Conservation (phyloP, 1,284 basidiomycete genomes). For the Ustilago bromivora region DNA sequence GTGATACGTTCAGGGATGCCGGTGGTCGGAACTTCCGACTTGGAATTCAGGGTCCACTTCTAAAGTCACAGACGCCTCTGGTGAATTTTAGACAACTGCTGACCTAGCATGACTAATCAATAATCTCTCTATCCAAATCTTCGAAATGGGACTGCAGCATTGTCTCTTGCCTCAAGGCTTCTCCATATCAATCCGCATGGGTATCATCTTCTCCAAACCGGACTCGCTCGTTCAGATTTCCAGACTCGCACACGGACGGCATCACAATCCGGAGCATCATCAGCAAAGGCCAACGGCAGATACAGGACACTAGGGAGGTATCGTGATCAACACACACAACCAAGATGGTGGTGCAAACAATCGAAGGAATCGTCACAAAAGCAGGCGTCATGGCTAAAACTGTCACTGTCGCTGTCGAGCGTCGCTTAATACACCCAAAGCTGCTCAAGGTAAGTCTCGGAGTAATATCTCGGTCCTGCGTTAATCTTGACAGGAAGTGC, state of each 20-base stretch:
- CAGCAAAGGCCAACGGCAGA: no score
- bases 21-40: background rate
- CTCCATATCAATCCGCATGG: background rate
- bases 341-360: slow-evolving; percentile 43
- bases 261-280: background rate
- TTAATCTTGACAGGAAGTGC: background rate
- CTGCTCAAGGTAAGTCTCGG: slow-evolving; percentile 53
- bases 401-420: slow-evolving; percentile 64
- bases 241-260: background rate
- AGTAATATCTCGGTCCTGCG: background rate
- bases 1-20: background rate
- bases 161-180: background rate
- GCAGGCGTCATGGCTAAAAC: slow-evolving; percentile 67
- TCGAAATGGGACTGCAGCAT: slow-evolving; percentile 7
- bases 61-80: background rate
- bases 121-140: slow-evolving; percentile 1
- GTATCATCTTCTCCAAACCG: background rate
- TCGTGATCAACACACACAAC: background rate
- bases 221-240: background rate
- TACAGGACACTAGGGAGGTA: background rate
- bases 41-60: slow-evolving; percentile 20
- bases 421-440: slow-evolving; percentile 59
- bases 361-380: slow-evolving; percentile 62
- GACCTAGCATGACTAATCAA: slow-evolving; percentile 21
- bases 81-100: slow-evolving; percentile 1